Base-by-base conservation (phyloP, 2,329 filamentous ascomycete species). In the Graphilbum ipis-grandicollis region DNA sequence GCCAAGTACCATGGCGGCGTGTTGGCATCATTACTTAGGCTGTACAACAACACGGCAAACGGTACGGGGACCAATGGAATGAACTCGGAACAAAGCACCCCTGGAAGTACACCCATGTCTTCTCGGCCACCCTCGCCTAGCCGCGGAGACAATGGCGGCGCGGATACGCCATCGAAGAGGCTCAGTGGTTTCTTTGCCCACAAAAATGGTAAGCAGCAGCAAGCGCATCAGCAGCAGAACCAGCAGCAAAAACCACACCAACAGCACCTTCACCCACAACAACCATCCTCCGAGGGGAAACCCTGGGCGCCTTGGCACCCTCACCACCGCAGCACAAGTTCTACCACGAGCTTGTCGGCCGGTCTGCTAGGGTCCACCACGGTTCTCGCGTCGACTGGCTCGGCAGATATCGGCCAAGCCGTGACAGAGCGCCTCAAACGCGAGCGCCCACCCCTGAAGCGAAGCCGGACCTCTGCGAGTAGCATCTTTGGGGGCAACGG, bases 1-100 rank as follows among this genome's bases (percentile, higher is more conserved):
- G 57, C 63, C 18, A 68, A 76, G 43, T 86, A 82, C 51, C 71
- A 75, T 35, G 77, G 75, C 22, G 80, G 83, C 22, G 71, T 88
- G 33, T 59, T 92, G 1, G 75, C 76, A 3, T 77, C 75, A 0
- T 59, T 92, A 0, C 59, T 90, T 35, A 81, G 76, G 52, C 62
- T 85, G 9, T 77, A 82, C 48, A 66, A 72, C 40, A 60, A 41
- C 60, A 63, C 33, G 51, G 47, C 45, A 46, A 48, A 32, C 18
- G 26, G 37, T 19, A 40, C 46, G 23, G 37, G 45, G 41, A 50
- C 44, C 39, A 55, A 45, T 44, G 46, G 46, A 28, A 55, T 49
- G 13, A 55, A 49, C 37, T 61, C 58, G 43, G 59, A 56, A 13
- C 45, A 50, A 26, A 63, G 51, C 43, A 66, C 62, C 2, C 62